Evolutionary conservation across 257 asterid genomes (phyloP), one percentile per base, ranked within the genome.

Genomic region (Nyctanthes arbortristis): DNA sequence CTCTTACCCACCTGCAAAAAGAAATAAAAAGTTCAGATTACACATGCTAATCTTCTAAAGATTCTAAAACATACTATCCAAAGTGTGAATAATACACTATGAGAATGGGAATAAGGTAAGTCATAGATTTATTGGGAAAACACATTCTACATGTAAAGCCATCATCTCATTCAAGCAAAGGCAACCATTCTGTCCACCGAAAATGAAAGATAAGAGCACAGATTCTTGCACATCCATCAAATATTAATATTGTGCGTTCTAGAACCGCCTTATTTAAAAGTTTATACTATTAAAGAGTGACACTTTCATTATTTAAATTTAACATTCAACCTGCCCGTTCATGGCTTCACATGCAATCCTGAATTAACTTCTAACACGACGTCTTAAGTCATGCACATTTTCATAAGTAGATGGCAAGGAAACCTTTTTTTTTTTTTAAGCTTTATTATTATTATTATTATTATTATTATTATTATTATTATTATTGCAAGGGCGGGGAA

Each of bases 1-100:
- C 55, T 45, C 55, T 45, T 24, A 45, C 55, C 55, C 55, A 45
- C 55, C 55, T 45, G 55, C 55, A 45, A 45, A 45, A 22, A n/a
- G 22, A 45, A 45, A 45, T 5, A 45, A 16, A 8, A n/a, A 45
- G 24, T 45, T n/a, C 24, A 45, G 55, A n/a, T 45, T 45, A n/a
- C 24, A 5, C n/a, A 45, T 43, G 55, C 55, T 24, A 45, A 45
- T 45, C 55, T 45, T 45, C 55, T 1, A 16, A 43, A 45, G 55
- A 45, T 45, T 45, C 4, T n/a, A 4, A 45, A 45, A 7, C 1
- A 14, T 45, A 45, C 55, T 45, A 7, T 10, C 2, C 9, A 35
- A 14, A 40, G 18, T 18, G 52, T 12, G 7, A 40, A 40, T 40
- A 20, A 40, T 14, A 12, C 16, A 7, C 22, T 14, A 12, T 18